Evolutionary conservation across 2,329 filamentous ascomycete species (phyloP), one percentile per base, ranked within the genome.

Genomic region (Beauveria scarabaeidicola): DNA sequence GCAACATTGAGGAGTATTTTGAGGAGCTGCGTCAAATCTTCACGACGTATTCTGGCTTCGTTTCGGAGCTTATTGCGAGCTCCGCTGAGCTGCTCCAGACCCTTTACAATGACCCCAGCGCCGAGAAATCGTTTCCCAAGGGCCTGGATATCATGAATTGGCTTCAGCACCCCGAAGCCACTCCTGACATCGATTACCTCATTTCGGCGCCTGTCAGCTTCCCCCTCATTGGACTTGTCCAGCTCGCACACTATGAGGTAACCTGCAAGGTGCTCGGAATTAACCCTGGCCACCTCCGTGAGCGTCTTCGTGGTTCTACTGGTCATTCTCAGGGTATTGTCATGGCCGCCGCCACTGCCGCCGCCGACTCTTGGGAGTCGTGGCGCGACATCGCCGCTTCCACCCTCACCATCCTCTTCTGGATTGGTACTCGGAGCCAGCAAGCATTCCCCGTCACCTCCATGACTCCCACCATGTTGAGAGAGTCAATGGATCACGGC

Each of bases 1-100:
- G 94, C 67, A 99, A 99, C 75, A 97, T 99, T 64, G 93, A 99
- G 75, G 95, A 99, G 77, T 99, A 99, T 77, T 99, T 99, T 69
- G 93, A 99, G 66, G 94, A 99, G 78, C 83, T 99, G 63, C 87
- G 94, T 60, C 89, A 96, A 73, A 84, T 97, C 61, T 93, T 93
- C 78, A 86, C 81, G 68, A 96, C 92, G 61, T 99, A 99, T 76
- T 88, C 90, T 13, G 89, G 89, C 29, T 95, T 99, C 66, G 85
- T 97, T 5, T 88, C 90, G 66, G 91, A 95, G 65, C 85, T 97
- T 64, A 83, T 99, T 69, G 81, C 82, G 29, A 83, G 86, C 25
- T 87, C 91, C 8, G 92, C 94, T 15, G 88, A 95, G 69, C 85
- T 96, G 58, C 83, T 99, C n/a, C 91, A 93, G 71, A 86, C 79